Conservation (phyloP, 768 basidiomycete genomes). For the Tulasnella sp. region DNA sequence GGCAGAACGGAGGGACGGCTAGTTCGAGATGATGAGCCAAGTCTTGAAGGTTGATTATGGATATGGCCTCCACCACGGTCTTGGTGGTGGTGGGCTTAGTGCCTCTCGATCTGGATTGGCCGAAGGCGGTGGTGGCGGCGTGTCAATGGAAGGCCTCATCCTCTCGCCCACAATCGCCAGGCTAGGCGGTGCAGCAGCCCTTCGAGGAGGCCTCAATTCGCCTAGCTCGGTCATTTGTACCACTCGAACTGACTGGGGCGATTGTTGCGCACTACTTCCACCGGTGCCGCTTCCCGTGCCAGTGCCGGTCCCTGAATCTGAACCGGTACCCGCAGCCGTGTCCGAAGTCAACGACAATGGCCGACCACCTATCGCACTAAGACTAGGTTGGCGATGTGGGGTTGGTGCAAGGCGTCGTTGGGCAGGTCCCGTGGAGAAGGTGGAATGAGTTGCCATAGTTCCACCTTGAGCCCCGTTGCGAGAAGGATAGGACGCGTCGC, state of each 20-base stretch:
- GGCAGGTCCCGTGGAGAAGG: not conserved
- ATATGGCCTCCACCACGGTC: conserved; percentile 17
- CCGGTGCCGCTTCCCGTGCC: conserved; percentile 10
- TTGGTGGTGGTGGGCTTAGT: not conserved
- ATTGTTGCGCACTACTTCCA: not conserved
- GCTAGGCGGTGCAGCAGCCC: not conserved
- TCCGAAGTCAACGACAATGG: not conserved
- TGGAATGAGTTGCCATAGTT: not conserved
- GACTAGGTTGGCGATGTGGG: conserved; percentile 3
- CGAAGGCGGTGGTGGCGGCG: conserved; percentile 15
- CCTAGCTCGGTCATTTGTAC: not conserved
- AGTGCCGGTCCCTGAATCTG: conserved; percentile 8
- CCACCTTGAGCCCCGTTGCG: not conserved
- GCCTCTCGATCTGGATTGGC: not conserved
- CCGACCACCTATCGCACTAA: conserved; percentile 17
- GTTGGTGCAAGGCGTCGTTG: not conserved
- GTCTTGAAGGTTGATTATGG: not conserved
- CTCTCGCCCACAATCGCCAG: conserved; percentile 1
- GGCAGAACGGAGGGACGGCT: too few species aligned
- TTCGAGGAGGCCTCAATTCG: not conserved
- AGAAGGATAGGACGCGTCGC: not conserved
- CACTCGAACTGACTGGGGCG: not conserved
- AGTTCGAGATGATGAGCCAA: not conserved
- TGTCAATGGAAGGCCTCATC: not conserved
- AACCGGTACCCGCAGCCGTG: not conserved